These are phyloP conservation scores for Luffa acutangula DNA, from an alignment of 306 rosid genomes.

Conservation along the genomic window DNA sequence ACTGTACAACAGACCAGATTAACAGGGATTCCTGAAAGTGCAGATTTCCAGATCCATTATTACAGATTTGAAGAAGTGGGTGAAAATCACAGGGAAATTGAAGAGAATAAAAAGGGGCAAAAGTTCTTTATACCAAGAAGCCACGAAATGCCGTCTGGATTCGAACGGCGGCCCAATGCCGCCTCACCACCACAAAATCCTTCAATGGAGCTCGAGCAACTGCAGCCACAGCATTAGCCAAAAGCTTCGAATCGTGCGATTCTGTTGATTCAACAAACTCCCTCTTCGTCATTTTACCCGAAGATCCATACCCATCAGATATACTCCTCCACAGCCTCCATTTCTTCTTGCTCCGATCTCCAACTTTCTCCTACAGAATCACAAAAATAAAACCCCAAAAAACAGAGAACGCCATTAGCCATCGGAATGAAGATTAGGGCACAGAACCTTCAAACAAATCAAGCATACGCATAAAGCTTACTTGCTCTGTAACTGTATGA, in stretches of 20 bases:
- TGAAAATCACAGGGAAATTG: not conserved
- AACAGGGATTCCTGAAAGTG: not conserved
- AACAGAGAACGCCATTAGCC: not conserved
- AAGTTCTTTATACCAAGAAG: slow-evolving; percentile 37
- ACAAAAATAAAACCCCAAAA: not conserved
- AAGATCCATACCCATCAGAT: slow-evolving; percentile 43
- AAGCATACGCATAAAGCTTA: not conserved
- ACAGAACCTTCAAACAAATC: not conserved
- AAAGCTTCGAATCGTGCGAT: slow-evolving; percentile 32
- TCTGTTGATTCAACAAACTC: slow-evolving; percentile 14
- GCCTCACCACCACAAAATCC: slow-evolving; percentile 46
- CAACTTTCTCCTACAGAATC: slow-evolving; percentile 34
- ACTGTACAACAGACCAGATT: not conserved
- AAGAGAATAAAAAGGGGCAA: not conserved
- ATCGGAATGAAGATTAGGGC: not conserved
- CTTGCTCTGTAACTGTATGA: slow-evolving; percentile 29
- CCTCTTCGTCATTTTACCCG: slow-evolving; percentile 28
- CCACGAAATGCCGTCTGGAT: slow-evolving; percentile 72
- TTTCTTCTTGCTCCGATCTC: slow-evolving; percentile 55
- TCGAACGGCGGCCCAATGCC: slow-evolving; percentile 74
- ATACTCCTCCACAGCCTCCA: slow-evolving; percentile 82
- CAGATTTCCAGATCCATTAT: not conserved
- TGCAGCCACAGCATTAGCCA: slow-evolving; percentile 60
- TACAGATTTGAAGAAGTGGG: not conserved
- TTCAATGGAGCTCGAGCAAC: slow-evolving; percentile 62